phyloP scores from a whole-genome alignment of 176 grass and related monocot genomes.

The Secale cereale region DNA sequence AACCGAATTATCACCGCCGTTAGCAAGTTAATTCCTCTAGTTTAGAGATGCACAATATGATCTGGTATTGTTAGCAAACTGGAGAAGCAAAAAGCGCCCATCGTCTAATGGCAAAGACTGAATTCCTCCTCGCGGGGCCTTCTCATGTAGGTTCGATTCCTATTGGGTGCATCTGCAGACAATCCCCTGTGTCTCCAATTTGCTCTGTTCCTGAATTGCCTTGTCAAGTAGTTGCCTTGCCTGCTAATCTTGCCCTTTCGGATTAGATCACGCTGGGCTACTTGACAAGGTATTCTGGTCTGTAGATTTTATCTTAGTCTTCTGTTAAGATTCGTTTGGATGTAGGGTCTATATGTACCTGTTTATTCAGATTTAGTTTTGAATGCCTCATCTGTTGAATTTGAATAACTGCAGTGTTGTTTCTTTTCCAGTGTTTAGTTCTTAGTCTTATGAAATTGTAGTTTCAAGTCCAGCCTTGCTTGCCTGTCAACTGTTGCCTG shows the following conservation, averaged over 20 bases:
- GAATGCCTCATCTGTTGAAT: background rate
- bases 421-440: no score
- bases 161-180: slow-evolving; percentile 43
- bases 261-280: slow-evolving; percentile 6
- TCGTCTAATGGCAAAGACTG: slow-evolving; percentile 54
- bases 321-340: no score
- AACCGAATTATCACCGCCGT: no score
- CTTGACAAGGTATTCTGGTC: background rate
- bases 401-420: background rate
- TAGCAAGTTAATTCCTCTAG: background rate
- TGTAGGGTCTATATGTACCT: no score
- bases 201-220: background rate
- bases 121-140: background rate
- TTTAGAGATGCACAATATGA: background rate
- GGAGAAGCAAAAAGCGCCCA: slow-evolving; percentile 30
- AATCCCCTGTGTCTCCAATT: background rate
- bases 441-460: no score
- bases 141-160: slow-evolving; percentile 60
- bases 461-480: background rate
- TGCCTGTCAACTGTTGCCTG: background rate
- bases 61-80: background rate
- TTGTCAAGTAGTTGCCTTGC: background rate
- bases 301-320: background rate
- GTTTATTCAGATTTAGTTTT: background rate
- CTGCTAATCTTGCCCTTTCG: background rate